Base-by-base conservation (phyloP, 768 basidiomycete species). In the Sutorius australiensis region DNA sequence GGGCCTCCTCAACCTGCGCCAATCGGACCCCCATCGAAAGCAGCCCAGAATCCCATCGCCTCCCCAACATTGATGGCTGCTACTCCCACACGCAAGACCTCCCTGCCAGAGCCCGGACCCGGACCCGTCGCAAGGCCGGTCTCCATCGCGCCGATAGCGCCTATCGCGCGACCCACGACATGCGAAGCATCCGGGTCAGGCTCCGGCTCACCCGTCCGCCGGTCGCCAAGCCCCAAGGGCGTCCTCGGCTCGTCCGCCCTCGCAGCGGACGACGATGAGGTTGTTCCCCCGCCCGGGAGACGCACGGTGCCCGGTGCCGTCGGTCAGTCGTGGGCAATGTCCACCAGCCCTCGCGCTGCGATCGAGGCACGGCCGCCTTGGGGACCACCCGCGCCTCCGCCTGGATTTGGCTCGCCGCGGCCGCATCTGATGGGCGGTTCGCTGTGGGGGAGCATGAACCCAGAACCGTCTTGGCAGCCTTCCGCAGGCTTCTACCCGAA, bases 241-340 rank as follows among this genome's bases (percentile, higher is more conserved):
- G 71, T 84, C 33, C 74, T 90, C 7, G 89, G 89, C 12, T 90
- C 89, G 13, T 86, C 86, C 5, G 89, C 89, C 17, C 76, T 91
- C 17, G 81, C 83, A 3, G 81, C 87, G 13, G 88, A 89, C 54
- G 89, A 89, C 55, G 89, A 92, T 64, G 89, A 91, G 63, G 85
- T 90, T 11, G 80, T 91, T 14, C 70, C 77, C 37, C 70, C 77
- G 16, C 75, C 77, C 7, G 72, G 79, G 34, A 67, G 81, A 44
- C 72, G 79, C 8, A 68, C 67, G 37, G 72, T 66, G 0, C 68
- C 68, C 33, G 70, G 72, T 41, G 69, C 70, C 3, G 74, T 78
- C 11, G 70, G 78, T 7, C 78, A 77, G 50, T 70, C 72, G 2
- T 84, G 83, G 82, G 75, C 75, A 4, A 70, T 60, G 36, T 56